Conservation (phyloP, 305 asterid species). For the Fraxinus nigra region DNA sequence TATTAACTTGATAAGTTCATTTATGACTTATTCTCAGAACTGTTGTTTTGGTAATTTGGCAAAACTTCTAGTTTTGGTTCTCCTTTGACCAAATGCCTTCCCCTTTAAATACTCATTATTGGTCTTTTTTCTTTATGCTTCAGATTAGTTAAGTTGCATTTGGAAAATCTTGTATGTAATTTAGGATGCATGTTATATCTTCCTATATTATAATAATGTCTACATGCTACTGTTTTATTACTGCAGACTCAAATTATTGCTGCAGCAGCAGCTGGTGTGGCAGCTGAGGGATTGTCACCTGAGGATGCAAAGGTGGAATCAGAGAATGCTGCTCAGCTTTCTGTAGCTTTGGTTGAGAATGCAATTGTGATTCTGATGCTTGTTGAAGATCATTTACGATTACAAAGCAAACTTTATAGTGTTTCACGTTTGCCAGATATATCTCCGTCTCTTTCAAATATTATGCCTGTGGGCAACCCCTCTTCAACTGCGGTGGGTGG, state of each 20-base stretch:
- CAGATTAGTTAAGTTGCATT: conserved; percentile 18
- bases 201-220: conserved; percentile 34
- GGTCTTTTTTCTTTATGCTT: conserved; percentile 9
- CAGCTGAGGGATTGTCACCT: conserved; percentile 93
- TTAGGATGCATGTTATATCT: conserved; percentile 12
- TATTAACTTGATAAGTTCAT: background rate
- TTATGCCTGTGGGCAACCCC: conserved; percentile 47
- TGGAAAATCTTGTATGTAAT: conserved; percentile 6
- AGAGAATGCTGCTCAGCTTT: conserved; percentile 96
- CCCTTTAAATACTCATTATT: conserved; percentile 12
- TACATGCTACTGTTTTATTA: conserved; percentile 44
- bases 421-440: conserved; percentile 61
- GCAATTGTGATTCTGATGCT: conserved; percentile 98
- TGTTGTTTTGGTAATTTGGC: conserved; percentile 4
- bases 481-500: conserved; percentile 50
- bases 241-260: conserved; percentile 98
- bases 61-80: conserved; percentile 14
- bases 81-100: conserved; percentile 15
- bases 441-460: conserved; percentile 58
- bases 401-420: conserved; percentile 86
- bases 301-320: conserved; percentile 89
- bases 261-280: conserved; percentile 99
- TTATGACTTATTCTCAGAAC: background rate
- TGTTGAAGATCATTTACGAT: conserved; percentile 94
- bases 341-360: conserved; percentile 98